phyloP scores from a whole-genome alignment of 192 early-diverging fungal species.

The Coemansia guatemalensis region DNA sequence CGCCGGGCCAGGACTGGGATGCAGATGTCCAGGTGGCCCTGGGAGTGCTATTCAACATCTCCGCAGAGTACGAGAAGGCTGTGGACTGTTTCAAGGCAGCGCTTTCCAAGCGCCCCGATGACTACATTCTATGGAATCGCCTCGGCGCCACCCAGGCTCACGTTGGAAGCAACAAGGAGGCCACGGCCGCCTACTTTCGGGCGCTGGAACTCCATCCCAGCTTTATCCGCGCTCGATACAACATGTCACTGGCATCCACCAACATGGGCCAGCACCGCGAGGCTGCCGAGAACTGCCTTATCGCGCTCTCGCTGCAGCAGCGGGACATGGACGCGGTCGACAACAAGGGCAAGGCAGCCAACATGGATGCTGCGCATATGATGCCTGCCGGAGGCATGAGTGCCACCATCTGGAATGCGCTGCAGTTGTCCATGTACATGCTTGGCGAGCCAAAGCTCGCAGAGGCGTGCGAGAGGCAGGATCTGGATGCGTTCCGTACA shows the following conservation, averaged over 20 bases:
- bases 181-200: slow-evolving; percentile 91
- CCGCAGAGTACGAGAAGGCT: slow-evolving; percentile 92
- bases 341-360: slow-evolving; percentile 34
- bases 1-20: too few species aligned
- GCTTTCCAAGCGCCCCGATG: slow-evolving; percentile 77
- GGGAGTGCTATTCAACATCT: slow-evolving; percentile 93
- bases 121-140: slow-evolving; percentile 96
- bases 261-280: slow-evolving; percentile 86
- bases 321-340: slow-evolving; percentile 53
- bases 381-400: slow-evolving; percentile 59
- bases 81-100: slow-evolving; percentile 96
- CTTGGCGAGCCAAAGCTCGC: slow-evolving; percentile 82
- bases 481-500: slow-evolving; percentile 76
- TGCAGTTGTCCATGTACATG: slow-evolving; percentile 73
- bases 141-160: slow-evolving; percentile 97
- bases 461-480: slow-evolving; percentile 70
- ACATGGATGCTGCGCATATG: slow-evolving; percentile 9
- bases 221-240: slow-evolving; percentile 95
- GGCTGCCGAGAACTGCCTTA: slow-evolving; percentile 89
- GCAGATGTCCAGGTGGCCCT: slow-evolving; percentile 91
- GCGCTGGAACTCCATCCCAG: slow-evolving; percentile 94
- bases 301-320: slow-evolving; percentile 82
- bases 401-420: slow-evolving; percentile 80
- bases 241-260: slow-evolving; percentile 90
- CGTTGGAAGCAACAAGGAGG: slow-evolving; percentile 66